A percentile compares a stretch with the other conserved stretches of the same genome.
Evolutionary conservation across 2,329 filamentous ascomycete genomes (phyloP).

Genomic region (Cladosporium austrohemisphaericum): DNA sequence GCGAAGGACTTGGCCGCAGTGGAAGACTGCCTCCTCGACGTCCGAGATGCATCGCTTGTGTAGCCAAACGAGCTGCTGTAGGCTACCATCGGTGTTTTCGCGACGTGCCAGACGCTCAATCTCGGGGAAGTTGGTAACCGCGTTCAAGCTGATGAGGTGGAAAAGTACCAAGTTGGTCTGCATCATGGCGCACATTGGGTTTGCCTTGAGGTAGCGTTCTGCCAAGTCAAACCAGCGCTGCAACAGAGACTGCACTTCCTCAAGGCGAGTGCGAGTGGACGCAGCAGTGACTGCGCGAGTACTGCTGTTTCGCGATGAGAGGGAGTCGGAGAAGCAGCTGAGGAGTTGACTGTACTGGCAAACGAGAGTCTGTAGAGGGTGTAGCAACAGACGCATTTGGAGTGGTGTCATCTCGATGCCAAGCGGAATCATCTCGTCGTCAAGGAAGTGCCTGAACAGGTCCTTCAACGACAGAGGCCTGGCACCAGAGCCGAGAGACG

Average conservation of each 20-base stretch:
- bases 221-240: conserved; percentile 66
- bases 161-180: conserved; percentile 65
- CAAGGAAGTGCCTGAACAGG: conserved; percentile 64
- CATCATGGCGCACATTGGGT: conserved; percentile 57
- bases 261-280: conserved; percentile 58
- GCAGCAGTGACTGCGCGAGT: conserved; percentile 53
- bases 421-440: conserved; percentile 56
- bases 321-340: conserved; percentile 59
- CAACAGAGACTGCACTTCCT: conserved; percentile 62
- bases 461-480: conserved; percentile 59
- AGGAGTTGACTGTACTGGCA: conserved; percentile 63
- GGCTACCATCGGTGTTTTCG: conserved; percentile 55
- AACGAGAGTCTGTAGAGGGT: conserved; percentile 64
- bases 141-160: conserved; percentile 67
- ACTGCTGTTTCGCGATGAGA: conserved; percentile 43
- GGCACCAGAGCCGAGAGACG: conserved; percentile 51
- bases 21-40: conserved; percentile 61
- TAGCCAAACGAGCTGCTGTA: conserved; percentile 53
- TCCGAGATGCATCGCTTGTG: conserved; percentile 63
- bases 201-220: conserved; percentile 52
- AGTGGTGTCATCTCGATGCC: conserved; percentile 52
- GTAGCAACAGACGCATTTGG: conserved; percentile 63
- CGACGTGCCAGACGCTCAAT: conserved; percentile 64
- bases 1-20: conserved; percentile 64
- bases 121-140: conserved; percentile 63